Base-by-base conservation (phyloP, 768 basidiomycete genomes). In the Lyophyllum semitale region DNA sequence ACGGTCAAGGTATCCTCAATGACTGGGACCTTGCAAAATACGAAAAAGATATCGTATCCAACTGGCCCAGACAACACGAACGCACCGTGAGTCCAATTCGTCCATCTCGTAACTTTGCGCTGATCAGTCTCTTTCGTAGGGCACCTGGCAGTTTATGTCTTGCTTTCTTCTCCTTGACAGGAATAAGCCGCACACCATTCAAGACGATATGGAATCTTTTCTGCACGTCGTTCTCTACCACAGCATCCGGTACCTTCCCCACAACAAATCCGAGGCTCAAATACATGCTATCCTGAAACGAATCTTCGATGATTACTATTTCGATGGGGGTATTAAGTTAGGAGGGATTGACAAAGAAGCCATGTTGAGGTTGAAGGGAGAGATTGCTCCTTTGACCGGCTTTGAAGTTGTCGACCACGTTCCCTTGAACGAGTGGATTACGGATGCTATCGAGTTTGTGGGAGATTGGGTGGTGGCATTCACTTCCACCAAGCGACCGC, bases 141-240 rank as follows among this genome's bases (percentile, higher is more conserved):
- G 72, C 0, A 72, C 70, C 15, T 72, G 70, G 71, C 63, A 64
- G 29, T 71, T 70, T 44, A 68, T 71, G 59, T 69, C 71, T 1
- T 43, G 54, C 0, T 44, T 43, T 6, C 48, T 73, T 4, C 59
- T 71, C 4, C 8, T 13, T 26, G 9, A 61, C 8, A 50, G 61
- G 11, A 15, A 9, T 12, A 65, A 64, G 29, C 26, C 38, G 5
- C 70, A 70, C n/a, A 43, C 25, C 0, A 53, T 69, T 18, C 48
- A 60, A n/a, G 69, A 72, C 23, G 69, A 74, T 43, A 44, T 73
- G 8, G 68, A 73, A 51, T 72, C 73, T 0, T 71, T 73, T 49
- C 17, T 62, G 38, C 55, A 65, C 41, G 61, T 66, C 13, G 32
- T 66, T 26, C 37, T 58, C 7, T 66, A 60, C 49, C 41, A 48